Evolutionary conservation across 352 stramenopile species (phyloP), one percentile per base, ranked within the genome.

Genomic region (Vaucheria bursata): DNA sequence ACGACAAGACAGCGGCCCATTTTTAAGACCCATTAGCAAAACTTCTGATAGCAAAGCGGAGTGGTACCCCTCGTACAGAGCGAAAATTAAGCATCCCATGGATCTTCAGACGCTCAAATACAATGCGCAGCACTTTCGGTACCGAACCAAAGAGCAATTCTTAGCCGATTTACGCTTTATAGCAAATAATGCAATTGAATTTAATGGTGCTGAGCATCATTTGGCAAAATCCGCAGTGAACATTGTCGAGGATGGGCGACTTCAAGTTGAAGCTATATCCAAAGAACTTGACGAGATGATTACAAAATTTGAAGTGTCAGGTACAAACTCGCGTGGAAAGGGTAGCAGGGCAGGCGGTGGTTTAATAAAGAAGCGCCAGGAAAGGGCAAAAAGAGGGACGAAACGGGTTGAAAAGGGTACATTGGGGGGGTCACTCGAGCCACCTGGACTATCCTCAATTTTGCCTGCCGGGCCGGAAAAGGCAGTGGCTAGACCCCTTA

Each of bases 71-170:
- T 32, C 59, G 35, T 81, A 81, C 50, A 50, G 50, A n/a, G 59
- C 71, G 25, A 66, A 67, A 64, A 75, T 81, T 64, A 74, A 68
- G 49, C 75, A 79, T 65, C 76, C 76, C 6, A 81, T 81, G 69
- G 76, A 81, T 66, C 76, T 81, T 8, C 40, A 45, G 36, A 78
- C 69, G 35, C 68, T 81, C 12, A 35, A 79, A 25, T 38, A 64
- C 31, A 73, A 81, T 25, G 72, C 66, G 38, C 59, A 73, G 40
- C 53, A 53, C 32, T 68, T 71, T 50, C 39, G 33, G 6, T 80
- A 80, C 74, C 29, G 29, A n/a, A 64, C 33, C 25, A 33, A 39
- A 33, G 76, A 71, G 0, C n/a, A 12, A 35, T 67, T 81, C 45
- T 40, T 81, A 29, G 50, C n/a, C 7, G 76, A 81, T 49, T 69